Conservation (phyloP, 2,329 filamentous ascomycete species). For the Verticillium isaacii region DNA sequence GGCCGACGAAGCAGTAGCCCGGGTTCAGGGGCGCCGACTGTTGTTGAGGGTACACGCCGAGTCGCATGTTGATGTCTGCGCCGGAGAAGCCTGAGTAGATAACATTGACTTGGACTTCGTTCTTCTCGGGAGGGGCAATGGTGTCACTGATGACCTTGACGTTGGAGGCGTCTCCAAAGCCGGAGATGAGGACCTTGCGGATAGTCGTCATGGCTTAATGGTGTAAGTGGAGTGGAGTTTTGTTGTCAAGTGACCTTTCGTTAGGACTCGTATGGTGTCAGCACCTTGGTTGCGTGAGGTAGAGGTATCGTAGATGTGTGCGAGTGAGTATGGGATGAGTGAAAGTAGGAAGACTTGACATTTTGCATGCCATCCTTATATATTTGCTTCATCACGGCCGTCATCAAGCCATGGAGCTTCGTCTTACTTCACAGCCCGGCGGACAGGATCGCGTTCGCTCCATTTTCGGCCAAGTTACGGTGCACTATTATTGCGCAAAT, state of each 20-base stretch:
- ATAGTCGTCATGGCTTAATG: slow-evolving; percentile 18
- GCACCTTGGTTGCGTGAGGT: too few species aligned
- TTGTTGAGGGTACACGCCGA: slow-evolving; percentile 41
- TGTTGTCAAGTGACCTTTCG: too few species aligned
- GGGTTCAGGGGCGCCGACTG: slow-evolving; percentile 40
- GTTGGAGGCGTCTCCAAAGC: slow-evolving; percentile 33
- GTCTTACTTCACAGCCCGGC: not conserved
- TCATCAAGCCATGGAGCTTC: not conserved
- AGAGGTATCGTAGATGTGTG: too few species aligned
- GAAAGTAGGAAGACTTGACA: too few species aligned
- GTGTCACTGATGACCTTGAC: slow-evolving; percentile 26
- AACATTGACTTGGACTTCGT: slow-evolving; percentile 41
- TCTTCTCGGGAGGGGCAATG: slow-evolving; percentile 31
- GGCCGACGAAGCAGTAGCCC: slow-evolving; percentile 42
- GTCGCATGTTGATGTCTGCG: slow-evolving; percentile 43
- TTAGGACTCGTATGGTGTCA: not conserved
- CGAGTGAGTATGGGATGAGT: too few species aligned
- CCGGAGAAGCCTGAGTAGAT: slow-evolving; percentile 43
- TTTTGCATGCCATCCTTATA: too few species aligned
- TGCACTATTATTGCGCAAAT: not conserved
- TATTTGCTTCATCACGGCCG: too few species aligned
- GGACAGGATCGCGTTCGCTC: not conserved
- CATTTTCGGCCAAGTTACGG: not conserved
- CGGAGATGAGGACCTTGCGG: slow-evolving; percentile 40
- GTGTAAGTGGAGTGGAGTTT: not conserved